Percentiles rank a stretch among this genome's conserved stretches.
Evolutionary conservation across 305 asterid species (phyloP).

Genomic region (Solanum hybrid): DNA sequence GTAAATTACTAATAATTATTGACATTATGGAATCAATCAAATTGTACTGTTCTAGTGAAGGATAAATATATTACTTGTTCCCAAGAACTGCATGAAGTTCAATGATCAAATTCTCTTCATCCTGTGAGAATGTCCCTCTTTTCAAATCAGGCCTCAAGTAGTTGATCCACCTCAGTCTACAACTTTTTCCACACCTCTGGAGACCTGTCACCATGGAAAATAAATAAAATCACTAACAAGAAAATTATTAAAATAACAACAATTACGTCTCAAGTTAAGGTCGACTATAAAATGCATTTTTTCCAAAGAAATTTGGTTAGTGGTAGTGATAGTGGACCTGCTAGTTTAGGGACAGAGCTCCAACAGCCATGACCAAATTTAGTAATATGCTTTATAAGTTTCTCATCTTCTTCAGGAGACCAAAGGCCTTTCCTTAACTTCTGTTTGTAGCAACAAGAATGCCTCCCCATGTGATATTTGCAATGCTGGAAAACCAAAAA

Average conservation of each 20-base stretch:
- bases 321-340: slow-evolving; percentile 28
- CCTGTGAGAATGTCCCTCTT: slow-evolving; percentile 74
- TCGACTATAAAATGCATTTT: not conserved
- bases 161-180: slow-evolving; percentile 82
- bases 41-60: not conserved
- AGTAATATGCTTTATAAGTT: slow-evolving; percentile 64
- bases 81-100: slow-evolving; percentile 86
- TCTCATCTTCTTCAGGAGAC: slow-evolving; percentile 86
- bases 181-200: slow-evolving; percentile 87
- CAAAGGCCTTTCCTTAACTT: slow-evolving; percentile 83
- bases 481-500: not conserved
- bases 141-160: slow-evolving; percentile 82
- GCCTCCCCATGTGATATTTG: slow-evolving; percentile 59
- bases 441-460: slow-evolving; percentile 84
- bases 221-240: not conserved
- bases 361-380: slow-evolving; percentile 82
- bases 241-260: not conserved
- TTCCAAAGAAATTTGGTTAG: not conserved
- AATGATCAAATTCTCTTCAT: slow-evolving; percentile 67
- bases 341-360: slow-evolving; percentile 91
- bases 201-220: slow-evolving; percentile 36
- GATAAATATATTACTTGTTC: slow-evolving; percentile 42
- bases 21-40: not conserved
- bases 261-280: not conserved
- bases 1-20: no score